These are phyloP conservation scores for Suillus hirtellus DNA, from an alignment of 768 basidiomycete genomes.

Conservation along the genomic window DNA sequence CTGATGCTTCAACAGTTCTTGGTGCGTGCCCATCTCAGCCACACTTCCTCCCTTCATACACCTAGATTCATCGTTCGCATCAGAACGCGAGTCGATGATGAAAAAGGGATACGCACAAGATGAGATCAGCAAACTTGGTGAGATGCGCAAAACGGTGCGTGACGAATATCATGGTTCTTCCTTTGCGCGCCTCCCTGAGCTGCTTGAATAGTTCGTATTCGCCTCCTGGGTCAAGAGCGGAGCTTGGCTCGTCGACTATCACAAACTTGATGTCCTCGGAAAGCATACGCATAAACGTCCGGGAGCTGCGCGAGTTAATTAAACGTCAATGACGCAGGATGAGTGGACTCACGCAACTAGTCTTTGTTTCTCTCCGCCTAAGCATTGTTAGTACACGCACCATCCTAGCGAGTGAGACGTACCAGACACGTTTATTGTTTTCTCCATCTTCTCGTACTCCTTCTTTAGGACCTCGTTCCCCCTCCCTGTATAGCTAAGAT, in stretches of 20 bases:
- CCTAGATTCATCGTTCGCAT: slow-evolving; percentile 15
- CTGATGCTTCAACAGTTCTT: slow-evolving; percentile 25
- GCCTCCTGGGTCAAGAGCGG: slow-evolving; percentile 38
- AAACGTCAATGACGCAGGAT: background rate
- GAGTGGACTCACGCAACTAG: slow-evolving; percentile 25
- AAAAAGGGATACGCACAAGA: slow-evolving; percentile 31
- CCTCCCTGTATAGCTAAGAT: slow-evolving; percentile 27
- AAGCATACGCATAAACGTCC: slow-evolving; percentile 42
- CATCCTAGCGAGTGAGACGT: background rate
- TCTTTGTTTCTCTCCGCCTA: slow-evolving; percentile 35
- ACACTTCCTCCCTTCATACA: slow-evolving; percentile 35
- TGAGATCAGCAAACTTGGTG: slow-evolving; percentile 37
- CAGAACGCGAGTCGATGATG: background rate
- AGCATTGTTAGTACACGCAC: background rate
- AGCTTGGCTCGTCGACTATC: slow-evolving; percentile 39
- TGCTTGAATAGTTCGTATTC: slow-evolving; percentile 34
- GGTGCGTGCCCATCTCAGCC: slow-evolving; percentile 36
- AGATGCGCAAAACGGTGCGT: slow-evolving; percentile 42
- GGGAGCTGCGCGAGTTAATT: slow-evolving; percentile 24
- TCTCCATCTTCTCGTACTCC: slow-evolving; percentile 23
- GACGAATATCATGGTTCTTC: slow-evolving; percentile 41
- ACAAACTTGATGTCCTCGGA: slow-evolving; percentile 32
- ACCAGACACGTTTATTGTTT: slow-evolving; percentile 27
- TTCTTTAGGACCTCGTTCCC: slow-evolving; percentile 17
- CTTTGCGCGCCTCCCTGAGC: slow-evolving; percentile 29